Conservation (phyloP, 139 green algal genomes). For the Volvox reticuliferus region DNA sequence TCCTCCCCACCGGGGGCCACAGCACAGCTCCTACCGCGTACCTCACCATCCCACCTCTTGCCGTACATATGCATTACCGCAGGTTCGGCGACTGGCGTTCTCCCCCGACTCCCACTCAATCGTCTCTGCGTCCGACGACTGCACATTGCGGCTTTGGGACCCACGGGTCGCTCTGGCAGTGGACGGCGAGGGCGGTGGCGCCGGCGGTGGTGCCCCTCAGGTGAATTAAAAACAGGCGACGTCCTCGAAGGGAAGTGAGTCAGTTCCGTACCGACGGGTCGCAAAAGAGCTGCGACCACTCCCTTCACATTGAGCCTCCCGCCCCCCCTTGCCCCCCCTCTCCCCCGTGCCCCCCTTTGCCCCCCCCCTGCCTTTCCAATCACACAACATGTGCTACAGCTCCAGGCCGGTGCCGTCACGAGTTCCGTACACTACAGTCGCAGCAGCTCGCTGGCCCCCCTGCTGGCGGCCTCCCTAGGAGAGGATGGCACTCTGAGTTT, state of each 20-base stretch:
- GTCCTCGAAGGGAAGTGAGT: too few relatives aligned
- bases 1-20: neutral
- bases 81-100: constrained; percentile 26
- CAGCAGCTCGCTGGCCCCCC: neutral
- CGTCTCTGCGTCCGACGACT: constrained; percentile 21
- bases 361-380: too few relatives aligned
- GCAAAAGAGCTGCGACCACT: neutral
- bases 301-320: neutral
- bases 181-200: neutral
- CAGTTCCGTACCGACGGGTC: too few relatives aligned
- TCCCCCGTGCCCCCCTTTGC: too few relatives aligned
- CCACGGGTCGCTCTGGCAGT: neutral
- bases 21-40: too few relatives aligned
- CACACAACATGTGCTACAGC: neutral
- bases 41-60: too few relatives aligned
- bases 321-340: too few relatives aligned
- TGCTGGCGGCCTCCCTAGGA: neutral
- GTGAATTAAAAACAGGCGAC: too few relatives aligned
- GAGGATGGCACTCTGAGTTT: constrained; percentile 22
- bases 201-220: neutral
- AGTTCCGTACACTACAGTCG: constrained; percentile 19
- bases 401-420: neutral
- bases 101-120: neutral
- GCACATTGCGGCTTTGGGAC: constrained; percentile 40
- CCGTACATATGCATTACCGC: too few relatives aligned